Percentiles rank a stretch among this genome's conserved stretches.
phyloP scores from a whole-genome alignment of 441 rosid species.

The Populus hybrid region DNA sequence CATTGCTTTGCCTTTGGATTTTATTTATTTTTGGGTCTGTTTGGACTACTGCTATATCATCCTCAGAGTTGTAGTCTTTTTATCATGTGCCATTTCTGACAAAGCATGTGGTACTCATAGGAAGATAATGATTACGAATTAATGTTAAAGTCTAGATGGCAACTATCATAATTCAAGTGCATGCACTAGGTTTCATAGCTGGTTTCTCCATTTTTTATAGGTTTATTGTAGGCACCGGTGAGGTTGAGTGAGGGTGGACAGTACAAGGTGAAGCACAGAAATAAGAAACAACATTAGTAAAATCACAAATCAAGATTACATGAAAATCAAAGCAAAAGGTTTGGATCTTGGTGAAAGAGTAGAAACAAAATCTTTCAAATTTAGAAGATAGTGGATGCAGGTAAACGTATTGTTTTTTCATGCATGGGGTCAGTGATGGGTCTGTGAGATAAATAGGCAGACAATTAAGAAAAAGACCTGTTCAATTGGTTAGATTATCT shows the following conservation, averaged over 20 bases:
- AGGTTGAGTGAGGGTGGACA: not conserved
- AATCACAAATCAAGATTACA: not conserved
- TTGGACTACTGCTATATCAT: not conserved
- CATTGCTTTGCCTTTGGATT: not conserved
- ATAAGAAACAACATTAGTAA: not conserved
- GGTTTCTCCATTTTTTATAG: not conserved
- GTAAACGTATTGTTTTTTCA: no score
- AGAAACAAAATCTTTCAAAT: not conserved
- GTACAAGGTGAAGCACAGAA: no score
- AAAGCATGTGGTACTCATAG: not conserved
- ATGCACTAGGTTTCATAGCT: not conserved
- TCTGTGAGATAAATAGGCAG: not conserved
- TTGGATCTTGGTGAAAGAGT: not conserved
- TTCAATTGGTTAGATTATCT: not conserved
- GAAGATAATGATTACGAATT: no score
- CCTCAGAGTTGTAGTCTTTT: no score
- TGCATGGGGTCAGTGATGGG: not conserved
- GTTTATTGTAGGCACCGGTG: not conserved
- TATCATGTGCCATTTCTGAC: not conserved
- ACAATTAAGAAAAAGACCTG: not conserved
- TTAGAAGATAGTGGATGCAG: not conserved
- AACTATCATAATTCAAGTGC: not conserved
- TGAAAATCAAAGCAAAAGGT: not conserved
- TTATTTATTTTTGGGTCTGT: not conserved
- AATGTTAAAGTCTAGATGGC: not conserved